These are phyloP conservation scores for Metroxylon sagu DNA, from an alignment of 176 grass and related monocot species.

Conservation along the genomic window DNA sequence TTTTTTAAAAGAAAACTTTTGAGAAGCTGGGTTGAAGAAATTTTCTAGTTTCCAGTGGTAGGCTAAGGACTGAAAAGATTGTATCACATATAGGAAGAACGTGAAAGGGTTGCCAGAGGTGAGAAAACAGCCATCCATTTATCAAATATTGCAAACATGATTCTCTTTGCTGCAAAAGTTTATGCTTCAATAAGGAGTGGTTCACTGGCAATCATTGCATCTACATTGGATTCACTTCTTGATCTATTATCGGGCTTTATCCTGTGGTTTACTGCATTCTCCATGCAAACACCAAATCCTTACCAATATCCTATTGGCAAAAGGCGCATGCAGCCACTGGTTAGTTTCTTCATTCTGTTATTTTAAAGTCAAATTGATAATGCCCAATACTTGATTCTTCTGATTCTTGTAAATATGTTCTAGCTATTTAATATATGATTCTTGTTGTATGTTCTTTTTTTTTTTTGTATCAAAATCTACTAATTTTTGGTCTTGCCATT, in stretches of 20 bases:
- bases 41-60: not conserved
- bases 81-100: slow-evolving; percentile 53
- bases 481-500: too few species aligned
- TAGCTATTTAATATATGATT: too few species aligned
- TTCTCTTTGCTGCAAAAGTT: slow-evolving; percentile 92
- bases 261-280: slow-evolving; percentile 94
- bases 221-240: slow-evolving; percentile 92
- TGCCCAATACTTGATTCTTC: too few species aligned
- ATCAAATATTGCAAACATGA: slow-evolving; percentile 92
- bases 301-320: slow-evolving; percentile 97
- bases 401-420: too few species aligned
- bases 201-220: slow-evolving; percentile 88
- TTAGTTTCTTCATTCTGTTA: slow-evolving; percentile 26
- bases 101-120: slow-evolving; percentile 60
- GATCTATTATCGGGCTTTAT: slow-evolving; percentile 91
- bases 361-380: too few species aligned
- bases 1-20: too few species aligned
- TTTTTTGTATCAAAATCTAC: too few species aligned
- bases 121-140: slow-evolving; percentile 71
- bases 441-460: too few species aligned
- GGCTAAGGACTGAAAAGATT: too few species aligned
- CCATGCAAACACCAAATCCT: slow-evolving; percentile 94
- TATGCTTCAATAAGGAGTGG: slow-evolving; percentile 80
- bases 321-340: slow-evolving; percentile 92
- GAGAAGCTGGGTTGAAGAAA: not conserved